Evolutionary conservation across 176 grass and related monocot genomes (phyloP), one percentile per base, ranked within the genome.

Genomic region (Aegilops sharonensis): DNA sequence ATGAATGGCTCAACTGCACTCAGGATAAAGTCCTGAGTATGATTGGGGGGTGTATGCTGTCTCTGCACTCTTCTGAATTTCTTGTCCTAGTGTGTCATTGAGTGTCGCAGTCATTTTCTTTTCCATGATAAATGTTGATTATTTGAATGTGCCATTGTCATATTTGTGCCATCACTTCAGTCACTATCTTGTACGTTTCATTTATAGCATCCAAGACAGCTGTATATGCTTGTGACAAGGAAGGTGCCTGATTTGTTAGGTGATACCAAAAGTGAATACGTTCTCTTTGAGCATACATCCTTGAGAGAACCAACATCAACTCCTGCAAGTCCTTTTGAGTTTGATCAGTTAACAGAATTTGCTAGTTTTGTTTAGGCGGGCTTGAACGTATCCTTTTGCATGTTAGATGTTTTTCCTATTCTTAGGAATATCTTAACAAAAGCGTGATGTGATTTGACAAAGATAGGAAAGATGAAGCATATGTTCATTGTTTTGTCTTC

Each of bases 401-500:
- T 36, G 29, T 59, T 78, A 31, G 61, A 34, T 62, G 14, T 35
- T 78, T 72, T 10, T 29, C 9, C 5, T 12, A 5, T 87, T 67
- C 8, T 85, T 77, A 78, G 62, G 21, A 83, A 79, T 79, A 27
- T 47, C 11, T 32, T 78, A 74, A 34, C 18, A 57, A 25, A 2
- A 9, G 59, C 13, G 0, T 59, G 39, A 86, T 40, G 30, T 83
- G 77, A 70, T 76, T 87, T 72, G 3, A 84, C 24, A 62, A 60
- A 85, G 36, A 84, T 76, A 47, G 42, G 47, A 64, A 40, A 68
- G 79, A 35, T 45, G 61, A 73, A 45, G 21, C 48, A 2, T 36
- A 57, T 78, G 2, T 87, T 77, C 39, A 66, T 68, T 88, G 59
- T 20, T 71, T 70, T 62, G 17, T 80, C 72, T 75, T 95, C 62